Evolutionary conservation across 1,139 yeast species (phyloP), one percentile per base, ranked within the genome.

Genomic region (Kodamaea sp.): DNA sequence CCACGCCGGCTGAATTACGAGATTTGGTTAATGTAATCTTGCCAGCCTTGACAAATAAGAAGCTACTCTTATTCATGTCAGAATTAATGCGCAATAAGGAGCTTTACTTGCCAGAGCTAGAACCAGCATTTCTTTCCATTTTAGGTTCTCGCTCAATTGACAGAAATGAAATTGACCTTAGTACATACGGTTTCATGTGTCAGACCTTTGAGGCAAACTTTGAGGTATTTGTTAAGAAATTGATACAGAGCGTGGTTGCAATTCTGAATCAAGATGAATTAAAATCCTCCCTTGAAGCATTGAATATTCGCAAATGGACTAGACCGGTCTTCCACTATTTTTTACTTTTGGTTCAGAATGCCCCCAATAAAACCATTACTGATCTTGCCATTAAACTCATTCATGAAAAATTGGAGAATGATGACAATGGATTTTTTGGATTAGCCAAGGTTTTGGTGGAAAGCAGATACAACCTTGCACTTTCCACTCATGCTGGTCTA

Each of bases 241-340:
- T 67, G 3, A 53, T 69, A 11, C 73, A 67, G 42, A 51, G 60
- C 12, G 48, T 68, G 14, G 70, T 68, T 8, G 37, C 59, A 25
- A 36, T 55, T 28, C 23, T 49, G 14, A 56, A 58, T 22, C 44
- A 53, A 3, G 61, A 54, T 2, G 64, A 57, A n/a, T 56, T 64
- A 32, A 55, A 50, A 10, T 40, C 38, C 6, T 37, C 53, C 9
- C 44, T 63, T 14, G 39, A 39, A 1, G 21, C 38, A 15, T 42
- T 67, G 31, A 37, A 53, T 2, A 44, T 66, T 3, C 44, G 43
- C 1, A 34, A 42, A 4, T 70, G 76, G 76, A 44, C 54, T 9
- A 22, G 54, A 4, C 57, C 59, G 1, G 46, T 55, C 2, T 59
- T 63, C 48, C 55, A 62, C 25, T 64, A 59, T 37, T 65, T 57